These are phyloP conservation scores for Truncatella angustata DNA, from an alignment of 2,329 filamentous ascomycete species.

Conservation along the genomic window DNA sequence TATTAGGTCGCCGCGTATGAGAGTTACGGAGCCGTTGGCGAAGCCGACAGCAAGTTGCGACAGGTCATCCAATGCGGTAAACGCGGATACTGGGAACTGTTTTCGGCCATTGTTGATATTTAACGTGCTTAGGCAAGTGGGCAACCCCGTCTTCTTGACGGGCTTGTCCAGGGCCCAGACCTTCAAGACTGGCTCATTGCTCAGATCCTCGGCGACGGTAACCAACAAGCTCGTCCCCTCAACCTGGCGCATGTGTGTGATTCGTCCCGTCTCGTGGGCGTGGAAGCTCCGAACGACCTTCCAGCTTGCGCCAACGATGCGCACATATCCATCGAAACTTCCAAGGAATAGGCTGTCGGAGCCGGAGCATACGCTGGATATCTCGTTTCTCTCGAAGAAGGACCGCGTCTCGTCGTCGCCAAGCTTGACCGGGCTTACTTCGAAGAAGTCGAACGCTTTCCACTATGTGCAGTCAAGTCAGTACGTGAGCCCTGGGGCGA, in stretches of 20 bases:
- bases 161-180: slow-evolving; percentile 97
- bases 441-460: slow-evolving; percentile 99
- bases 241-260: slow-evolving; percentile 91
- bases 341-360: slow-evolving; percentile 89
- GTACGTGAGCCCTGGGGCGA: background rate
- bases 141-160: slow-evolving; percentile 89
- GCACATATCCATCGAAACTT: slow-evolving; percentile 79
- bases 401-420: slow-evolving; percentile 75
- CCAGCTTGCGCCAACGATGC: slow-evolving; percentile 84
- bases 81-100: slow-evolving; percentile 92
- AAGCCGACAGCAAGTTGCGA: slow-evolving; percentile 94
- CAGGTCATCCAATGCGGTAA: slow-evolving; percentile 82
- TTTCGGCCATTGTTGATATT: slow-evolving; percentile 86
- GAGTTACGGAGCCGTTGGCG: slow-evolving; percentile 89
- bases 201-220: slow-evolving; percentile 84
- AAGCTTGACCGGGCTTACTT: slow-evolving; percentile 80
- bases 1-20: slow-evolving; percentile 90
- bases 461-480: slow-evolving; percentile 55
- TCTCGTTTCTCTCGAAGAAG: slow-evolving; percentile 78
- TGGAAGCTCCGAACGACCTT: slow-evolving; percentile 84
- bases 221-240: slow-evolving; percentile 83
- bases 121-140: slow-evolving; percentile 83
- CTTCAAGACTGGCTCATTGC: slow-evolving; percentile 83
- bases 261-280: slow-evolving; percentile 75
- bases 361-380: slow-evolving; percentile 81